phyloP scores from a whole-genome alignment of 192 early-diverging fungal genomes.

The Anaeromyces robustus region DNA sequence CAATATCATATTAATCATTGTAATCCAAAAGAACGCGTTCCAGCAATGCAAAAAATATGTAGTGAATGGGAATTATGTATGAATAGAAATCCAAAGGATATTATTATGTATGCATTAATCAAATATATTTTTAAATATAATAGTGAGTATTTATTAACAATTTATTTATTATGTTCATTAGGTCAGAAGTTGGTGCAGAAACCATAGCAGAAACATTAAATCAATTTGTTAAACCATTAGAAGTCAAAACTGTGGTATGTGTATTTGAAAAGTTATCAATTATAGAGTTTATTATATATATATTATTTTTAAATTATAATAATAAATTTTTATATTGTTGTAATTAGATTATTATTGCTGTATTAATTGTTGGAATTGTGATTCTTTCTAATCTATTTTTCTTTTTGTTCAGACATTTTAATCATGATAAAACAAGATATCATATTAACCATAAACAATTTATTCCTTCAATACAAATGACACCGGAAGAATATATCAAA shows the following conservation, averaged over 20 bases:
- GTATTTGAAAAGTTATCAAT: too few relatives aligned
- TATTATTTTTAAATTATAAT: too few relatives aligned
- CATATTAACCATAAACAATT: neutral
- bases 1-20: neutral
- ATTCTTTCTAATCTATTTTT: neutral
- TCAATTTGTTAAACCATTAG: neutral
- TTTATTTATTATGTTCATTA: neutral
- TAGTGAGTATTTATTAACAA: too few relatives aligned
- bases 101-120: neutral
- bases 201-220: neutral
- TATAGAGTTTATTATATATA: too few relatives aligned
- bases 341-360: neutral
- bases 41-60: neutral
- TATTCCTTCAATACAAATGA: neutral
- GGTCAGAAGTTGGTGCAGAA: neutral
- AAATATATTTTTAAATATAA: too few relatives aligned
- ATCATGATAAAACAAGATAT: neutral
- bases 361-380: neutral
- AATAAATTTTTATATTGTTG: too few relatives aligned
- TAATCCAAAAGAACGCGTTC: neutral
- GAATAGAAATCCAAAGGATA: neutral
- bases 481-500: neutral
- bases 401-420: neutral
- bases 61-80: neutral
- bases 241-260: neutral